Conservation (phyloP, 2,329 filamentous ascomycete genomes). For the Stachybotrys echinatus region DNA sequence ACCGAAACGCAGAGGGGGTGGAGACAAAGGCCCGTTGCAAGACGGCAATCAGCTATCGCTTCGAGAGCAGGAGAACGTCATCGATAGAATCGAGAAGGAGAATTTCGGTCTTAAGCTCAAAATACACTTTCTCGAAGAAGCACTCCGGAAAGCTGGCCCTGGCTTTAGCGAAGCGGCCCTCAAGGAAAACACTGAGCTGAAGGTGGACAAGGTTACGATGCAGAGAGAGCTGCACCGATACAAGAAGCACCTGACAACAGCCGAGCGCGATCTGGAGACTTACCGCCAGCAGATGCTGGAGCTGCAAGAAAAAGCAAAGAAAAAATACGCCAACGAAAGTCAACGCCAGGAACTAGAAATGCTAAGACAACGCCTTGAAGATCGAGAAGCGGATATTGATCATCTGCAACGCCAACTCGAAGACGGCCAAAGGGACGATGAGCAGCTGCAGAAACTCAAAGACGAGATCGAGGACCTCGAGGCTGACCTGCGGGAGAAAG, state of each 20-base stretch:
- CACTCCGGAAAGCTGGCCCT: slow-evolving; percentile 78
- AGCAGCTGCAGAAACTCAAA: slow-evolving; percentile 60
- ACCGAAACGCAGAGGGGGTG: slow-evolving; percentile 56
- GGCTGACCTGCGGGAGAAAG: slow-evolving; percentile 69
- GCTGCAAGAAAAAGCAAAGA: slow-evolving; percentile 75
- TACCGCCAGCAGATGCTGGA: slow-evolving; percentile 79
- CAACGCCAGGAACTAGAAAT: slow-evolving; percentile 57
- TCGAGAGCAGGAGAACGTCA: slow-evolving; percentile 90
- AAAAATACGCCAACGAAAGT: slow-evolving; percentile 66
- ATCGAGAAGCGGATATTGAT: slow-evolving; percentile 56
- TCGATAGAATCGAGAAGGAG: slow-evolving; percentile 95
- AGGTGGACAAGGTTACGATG: slow-evolving; percentile 87
- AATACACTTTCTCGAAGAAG: slow-evolving; percentile 93
- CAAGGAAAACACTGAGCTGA: slow-evolving; percentile 93
- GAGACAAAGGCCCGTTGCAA: slow-evolving; percentile 64
- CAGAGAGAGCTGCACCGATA: slow-evolving; percentile 80
- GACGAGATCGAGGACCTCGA: slow-evolving; percentile 74
- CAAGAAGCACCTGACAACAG: slow-evolving; percentile 75
- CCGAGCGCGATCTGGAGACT: slow-evolving; percentile 80
- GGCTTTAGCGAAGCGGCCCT: slow-evolving; percentile 85
- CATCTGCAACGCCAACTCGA: slow-evolving; percentile 56
- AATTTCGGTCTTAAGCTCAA: slow-evolving; percentile 97
- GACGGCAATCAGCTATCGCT: slow-evolving; percentile 88
- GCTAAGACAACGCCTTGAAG: slow-evolving; percentile 50
- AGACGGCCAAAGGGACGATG: slow-evolving; percentile 48